Evolutionary conservation across 2,329 filamentous ascomycete species (phyloP), one percentile per base, ranked within the genome.

Genomic region (Hypoxylon sp.): DNA sequence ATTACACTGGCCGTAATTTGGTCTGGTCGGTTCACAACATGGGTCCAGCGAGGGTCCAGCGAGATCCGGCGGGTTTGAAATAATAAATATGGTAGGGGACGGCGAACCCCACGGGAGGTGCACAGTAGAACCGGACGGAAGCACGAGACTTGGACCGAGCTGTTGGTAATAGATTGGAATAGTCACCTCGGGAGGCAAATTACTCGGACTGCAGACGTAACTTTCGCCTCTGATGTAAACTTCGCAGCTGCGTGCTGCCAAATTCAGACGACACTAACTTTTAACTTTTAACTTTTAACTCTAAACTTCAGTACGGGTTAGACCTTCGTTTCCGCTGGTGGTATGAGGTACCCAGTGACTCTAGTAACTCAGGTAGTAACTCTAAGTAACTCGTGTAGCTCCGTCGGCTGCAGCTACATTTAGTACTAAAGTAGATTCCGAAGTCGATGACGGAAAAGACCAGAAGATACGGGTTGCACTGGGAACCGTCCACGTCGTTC

Each of bases 141-240:
- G 44, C 59, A 67, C 54, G 67, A 63, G 58, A 39, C 53, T 56
- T 39, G 55, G 55, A 63, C 67, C 67, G 63, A 61, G 59, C 24
- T 35, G 59, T 63, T 67, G 63, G 67, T 52, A 57, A 58, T 55
- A 14, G 57, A 55, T 47, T n/a, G 42, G 17, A 44, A 44, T 44
- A 50, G 46, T 26, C 26, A 50, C 44, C 51, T 31, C 26, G 19
- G 46, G 60, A 56, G 61, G 55, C 61, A 44, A 68, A 68, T 61
- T 51, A 50, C 52, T 61, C 61, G 35, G 29, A 63, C 29, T 1
- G 35, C 37, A 19, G 48, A 57, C 39, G 56, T 53, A 56, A 35
- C 17, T 66, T 55, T 67, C 31, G 58, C 67, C 54, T 63, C 51
- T 52, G 37, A 19, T 33, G 37, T 54, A 51, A 51, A 48, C 26